Percentiles rank a stretch among this genome's conserved stretches.
Conservation (phyloP, 768 basidiomycete genomes). For the Pisolithus microcarpus region DNA sequence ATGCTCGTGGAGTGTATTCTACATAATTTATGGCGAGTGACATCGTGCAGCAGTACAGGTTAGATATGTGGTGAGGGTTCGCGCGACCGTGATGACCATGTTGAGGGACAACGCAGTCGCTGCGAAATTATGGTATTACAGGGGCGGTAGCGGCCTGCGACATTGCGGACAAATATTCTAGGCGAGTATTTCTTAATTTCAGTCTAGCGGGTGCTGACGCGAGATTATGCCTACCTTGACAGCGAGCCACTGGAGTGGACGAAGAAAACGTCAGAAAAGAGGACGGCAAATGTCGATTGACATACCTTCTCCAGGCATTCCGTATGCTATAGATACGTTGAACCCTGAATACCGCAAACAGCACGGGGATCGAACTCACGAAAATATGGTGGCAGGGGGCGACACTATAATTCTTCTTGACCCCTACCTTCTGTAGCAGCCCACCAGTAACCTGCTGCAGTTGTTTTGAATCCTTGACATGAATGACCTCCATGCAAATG, state of each 20-base stretch:
- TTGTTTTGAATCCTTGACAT: constrained; percentile 39
- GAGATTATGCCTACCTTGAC: constrained; percentile 49
- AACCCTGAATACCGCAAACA: background rate
- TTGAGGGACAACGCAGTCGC: background rate
- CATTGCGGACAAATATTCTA: constrained; percentile 93
- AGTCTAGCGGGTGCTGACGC: background rate
- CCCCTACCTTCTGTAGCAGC: constrained; percentile 30
- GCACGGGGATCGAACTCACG: constrained; percentile 36
- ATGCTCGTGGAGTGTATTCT: no score
- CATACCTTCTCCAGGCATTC: constrained; percentile 74
- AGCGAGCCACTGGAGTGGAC: constrained; percentile 51
- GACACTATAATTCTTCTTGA: constrained; percentile 68
- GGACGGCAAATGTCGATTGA: background rate
- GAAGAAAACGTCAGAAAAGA: background rate
- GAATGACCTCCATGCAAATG: constrained; percentile 89
- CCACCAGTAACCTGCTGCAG: constrained; percentile 31
- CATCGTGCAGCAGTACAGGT: background rate
- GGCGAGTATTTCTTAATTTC: background rate
- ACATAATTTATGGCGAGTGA: no score
- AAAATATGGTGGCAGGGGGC: constrained; percentile 89
- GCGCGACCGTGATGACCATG: background rate
- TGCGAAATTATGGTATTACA: constrained; percentile 33
- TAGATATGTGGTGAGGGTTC: background rate
- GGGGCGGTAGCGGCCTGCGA: constrained; percentile 72
- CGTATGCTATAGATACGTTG: constrained; percentile 53